Evolutionary conservation across 192 early-diverging fungal genomes (phyloP), one percentile per base, ranked within the genome.

Genomic region (Linderina pennispora): DNA sequence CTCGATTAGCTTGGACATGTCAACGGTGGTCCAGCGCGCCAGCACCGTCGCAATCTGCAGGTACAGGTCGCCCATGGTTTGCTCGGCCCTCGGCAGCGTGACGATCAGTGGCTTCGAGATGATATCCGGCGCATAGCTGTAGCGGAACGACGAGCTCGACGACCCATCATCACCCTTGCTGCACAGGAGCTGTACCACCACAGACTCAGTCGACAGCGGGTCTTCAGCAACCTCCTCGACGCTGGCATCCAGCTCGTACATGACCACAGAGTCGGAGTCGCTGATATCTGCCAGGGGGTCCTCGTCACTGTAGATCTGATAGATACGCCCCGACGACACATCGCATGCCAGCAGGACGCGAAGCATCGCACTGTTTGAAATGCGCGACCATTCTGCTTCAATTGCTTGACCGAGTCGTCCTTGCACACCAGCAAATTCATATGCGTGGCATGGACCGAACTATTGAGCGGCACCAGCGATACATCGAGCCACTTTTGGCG

Each of bases 351-450:
- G 39, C 47, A 72, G 40, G 13, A 14, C 13, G 0, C 32, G 15
- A 4, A 31, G 62, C 40, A 18, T 52, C 31, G 25, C 39, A 15
- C 18, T 50, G 36, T 18, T 36, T 48, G 23, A 72, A 16, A 41
- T 82, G 72, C 1, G 80, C 83, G 1, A 90, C 66, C 35, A 64
- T 51, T n/a, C 8, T 76, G 53, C 57, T 82, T 82, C 10, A 90
- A 65, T 22, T 74, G 69, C 40, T 54, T 53, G 9, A 88, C 63
- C 4, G 76, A 74, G 5, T 80, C 74, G 23, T 88, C 87, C 36
- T 86, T 81, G 8, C 76, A 74, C 10, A 87, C 48, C 17, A 68
- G 77, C 15, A 90, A 19, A 4, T 53, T 50, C 53, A 87, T 69
- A 3, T 62, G 61, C 11, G 64, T 53, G 9, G 77, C 47, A 17